Percentiles rank a stretch among this genome's conserved stretches.
phyloP scores from a whole-genome alignment of 2,329 filamentous ascomycete species.

The Lachnellula arida region DNA sequence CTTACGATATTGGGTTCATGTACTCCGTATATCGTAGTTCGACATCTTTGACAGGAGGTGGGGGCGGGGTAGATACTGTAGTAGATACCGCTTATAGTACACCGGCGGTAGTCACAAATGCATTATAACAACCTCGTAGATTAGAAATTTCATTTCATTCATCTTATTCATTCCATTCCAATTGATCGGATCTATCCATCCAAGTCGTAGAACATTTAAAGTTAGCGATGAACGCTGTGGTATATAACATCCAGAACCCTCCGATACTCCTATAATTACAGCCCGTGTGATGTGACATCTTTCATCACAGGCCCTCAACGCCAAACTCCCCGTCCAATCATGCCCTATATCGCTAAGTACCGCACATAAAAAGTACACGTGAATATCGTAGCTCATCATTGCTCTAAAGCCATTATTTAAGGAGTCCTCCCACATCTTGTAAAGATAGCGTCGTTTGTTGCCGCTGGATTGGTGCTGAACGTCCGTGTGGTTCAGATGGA shows the following conservation, averaged over 20 bases:
- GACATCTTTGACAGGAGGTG: too few species aligned
- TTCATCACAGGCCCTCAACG: slow-evolving; percentile 2
- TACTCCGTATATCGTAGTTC: too few species aligned
- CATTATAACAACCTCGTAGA: too few species aligned
- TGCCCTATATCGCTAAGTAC: slow-evolving; percentile 3
- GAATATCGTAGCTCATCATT: neutral
- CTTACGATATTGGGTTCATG: too few species aligned
- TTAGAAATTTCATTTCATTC: neutral
- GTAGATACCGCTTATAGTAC: too few species aligned
- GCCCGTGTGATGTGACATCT: neutral
- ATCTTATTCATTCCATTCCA: neutral
- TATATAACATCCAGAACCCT: neutral
- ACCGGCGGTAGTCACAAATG: too few species aligned
- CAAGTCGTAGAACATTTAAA: neutral
- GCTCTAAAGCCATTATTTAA: slow-evolving; percentile 16
- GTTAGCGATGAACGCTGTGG: neutral
- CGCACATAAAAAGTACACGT: slow-evolving; percentile 1
- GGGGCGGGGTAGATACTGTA: too few species aligned
- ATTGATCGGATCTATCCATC: neutral
- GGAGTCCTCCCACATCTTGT: slow-evolving; percentile 40
- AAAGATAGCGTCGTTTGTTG: slow-evolving; percentile 31
- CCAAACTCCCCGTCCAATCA: slow-evolving; percentile 1
- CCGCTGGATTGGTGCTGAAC: slow-evolving; percentile 15
- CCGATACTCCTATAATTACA: neutral
- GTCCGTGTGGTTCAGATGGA: slow-evolving; percentile 8